Conservation (phyloP, 1,139 yeast species). For the Hyphopichia buzzinii region DNA sequence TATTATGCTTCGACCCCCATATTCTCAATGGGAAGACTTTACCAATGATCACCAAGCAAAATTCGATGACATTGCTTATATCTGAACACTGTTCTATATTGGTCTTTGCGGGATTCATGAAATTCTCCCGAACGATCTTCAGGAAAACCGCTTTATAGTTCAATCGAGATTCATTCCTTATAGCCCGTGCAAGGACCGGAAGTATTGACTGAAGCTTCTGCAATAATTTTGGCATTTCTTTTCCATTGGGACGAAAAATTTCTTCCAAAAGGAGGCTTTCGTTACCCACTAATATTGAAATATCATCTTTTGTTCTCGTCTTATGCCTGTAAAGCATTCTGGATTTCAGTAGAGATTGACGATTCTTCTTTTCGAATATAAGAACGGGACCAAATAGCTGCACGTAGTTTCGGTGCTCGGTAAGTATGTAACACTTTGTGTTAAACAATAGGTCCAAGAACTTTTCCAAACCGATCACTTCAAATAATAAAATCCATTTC, state of each 20-base stretch:
- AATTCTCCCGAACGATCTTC: background rate
- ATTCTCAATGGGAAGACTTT: constrained; percentile 50
- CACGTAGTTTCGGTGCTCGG: constrained; percentile 12
- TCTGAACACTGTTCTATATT: background rate
- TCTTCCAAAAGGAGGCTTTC: constrained; percentile 2
- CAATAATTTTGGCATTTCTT: background rate
- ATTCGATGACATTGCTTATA: constrained; percentile 29
- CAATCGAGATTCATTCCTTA: constrained; percentile 1
- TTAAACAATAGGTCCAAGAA: constrained; percentile 33
- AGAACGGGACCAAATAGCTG: constrained; percentile 37
- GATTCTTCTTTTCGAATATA: background rate
- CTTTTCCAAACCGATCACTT: constrained; percentile 25
- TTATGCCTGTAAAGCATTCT: constrained; percentile 13
- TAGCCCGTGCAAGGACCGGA: background rate
- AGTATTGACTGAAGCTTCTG: background rate
- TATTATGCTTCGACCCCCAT: constrained; percentile 58
- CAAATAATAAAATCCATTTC: constrained; percentile 35
- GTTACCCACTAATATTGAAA: too few species aligned
- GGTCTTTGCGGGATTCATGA: background rate
- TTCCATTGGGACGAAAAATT: constrained; percentile 2
- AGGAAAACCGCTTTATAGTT: constrained; percentile 4
- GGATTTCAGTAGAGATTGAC: constrained; percentile 7
- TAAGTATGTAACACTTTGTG: constrained; percentile 21
- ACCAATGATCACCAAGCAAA: constrained; percentile 40
- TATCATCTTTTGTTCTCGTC: constrained; percentile 1